These are phyloP conservation scores for Lepidium sativum DNA, from an alignment of 345 rosid species.

Conservation along the genomic window DNA sequence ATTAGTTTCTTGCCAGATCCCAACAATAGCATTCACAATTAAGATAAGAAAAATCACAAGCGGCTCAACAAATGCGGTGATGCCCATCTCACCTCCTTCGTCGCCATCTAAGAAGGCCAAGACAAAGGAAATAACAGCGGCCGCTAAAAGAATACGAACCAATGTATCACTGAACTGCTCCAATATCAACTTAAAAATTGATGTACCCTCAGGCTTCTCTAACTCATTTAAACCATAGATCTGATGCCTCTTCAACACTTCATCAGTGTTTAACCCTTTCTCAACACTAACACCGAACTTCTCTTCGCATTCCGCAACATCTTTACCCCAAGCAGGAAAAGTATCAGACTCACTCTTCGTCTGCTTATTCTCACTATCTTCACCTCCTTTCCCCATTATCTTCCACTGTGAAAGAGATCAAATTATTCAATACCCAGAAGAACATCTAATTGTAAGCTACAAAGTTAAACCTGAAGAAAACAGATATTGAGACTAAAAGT, in stretches of 20 bases:
- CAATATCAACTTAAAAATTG: slow-evolving; percentile 51
- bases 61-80: slow-evolving; percentile 92
- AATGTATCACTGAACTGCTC: slow-evolving; percentile 84
- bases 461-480: neutral
- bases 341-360: slow-evolving; percentile 5
- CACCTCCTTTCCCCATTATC: slow-evolving; percentile 70
- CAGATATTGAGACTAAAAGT: neutral
- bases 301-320: slow-evolving; percentile 49
- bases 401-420: neutral
- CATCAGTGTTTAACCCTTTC: slow-evolving; percentile 39
- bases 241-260: slow-evolving; percentile 44
- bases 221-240: slow-evolving; percentile 68
- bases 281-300: slow-evolving; percentile 38
- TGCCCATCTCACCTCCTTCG: slow-evolving; percentile 84
- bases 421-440: neutral
- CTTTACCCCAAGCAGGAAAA: slow-evolving; percentile 74
- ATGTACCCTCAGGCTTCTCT: slow-evolving; percentile 69
- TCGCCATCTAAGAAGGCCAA: slow-evolving; percentile 80
- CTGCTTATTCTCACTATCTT: slow-evolving; percentile 34
- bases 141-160: slow-evolving; percentile 75
- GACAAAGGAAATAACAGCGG: slow-evolving; percentile 69
- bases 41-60: slow-evolving; percentile 80
- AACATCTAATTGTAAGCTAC: neutral
- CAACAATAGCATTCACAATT: slow-evolving; percentile 75
- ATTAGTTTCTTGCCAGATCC: slow-evolving; percentile 83